phyloP scores from a whole-genome alignment of 23 red algal species.

The Cyanidiococcus yangmingshanensis region DNA sequence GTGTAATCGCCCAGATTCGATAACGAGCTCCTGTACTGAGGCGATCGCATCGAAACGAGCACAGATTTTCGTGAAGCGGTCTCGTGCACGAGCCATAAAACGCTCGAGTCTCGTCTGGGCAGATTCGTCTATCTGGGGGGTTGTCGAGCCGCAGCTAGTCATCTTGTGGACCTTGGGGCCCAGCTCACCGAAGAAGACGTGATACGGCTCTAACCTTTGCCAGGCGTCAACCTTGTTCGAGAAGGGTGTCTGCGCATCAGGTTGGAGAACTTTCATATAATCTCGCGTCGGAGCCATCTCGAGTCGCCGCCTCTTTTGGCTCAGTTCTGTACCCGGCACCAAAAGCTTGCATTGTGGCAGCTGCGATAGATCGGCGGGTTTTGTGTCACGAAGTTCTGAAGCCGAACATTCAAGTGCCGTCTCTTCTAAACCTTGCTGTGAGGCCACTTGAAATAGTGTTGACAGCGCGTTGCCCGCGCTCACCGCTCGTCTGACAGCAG shows the following conservation, averaged over 20 bases:
- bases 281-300: neutral
- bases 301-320: neutral
- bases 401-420: neutral
- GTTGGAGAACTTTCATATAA: slow-evolving; percentile 1
- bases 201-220: neutral
- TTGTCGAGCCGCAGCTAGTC: no score
- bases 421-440: neutral
- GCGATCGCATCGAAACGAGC: no score
- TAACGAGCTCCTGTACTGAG: no score
- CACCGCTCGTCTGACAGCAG: neutral
- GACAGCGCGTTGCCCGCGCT: neutral
- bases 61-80: no score
- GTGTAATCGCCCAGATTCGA: no score
- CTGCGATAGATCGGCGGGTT: neutral
- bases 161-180: no score
- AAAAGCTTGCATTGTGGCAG: neutral
- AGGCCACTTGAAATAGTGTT: neutral
- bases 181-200: slow-evolving; percentile 2
- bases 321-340: neutral
- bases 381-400: neutral
- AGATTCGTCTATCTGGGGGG: no score
- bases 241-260: slow-evolving; percentile 5
- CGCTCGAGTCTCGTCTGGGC: no score
- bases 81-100: no score
- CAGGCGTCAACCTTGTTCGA: neutral